A percentile compares a stretch with the other conserved stretches of the same genome.
phyloP scores from a whole-genome alignment of 331 rosid genomes.

The Quercus phellos region DNA sequence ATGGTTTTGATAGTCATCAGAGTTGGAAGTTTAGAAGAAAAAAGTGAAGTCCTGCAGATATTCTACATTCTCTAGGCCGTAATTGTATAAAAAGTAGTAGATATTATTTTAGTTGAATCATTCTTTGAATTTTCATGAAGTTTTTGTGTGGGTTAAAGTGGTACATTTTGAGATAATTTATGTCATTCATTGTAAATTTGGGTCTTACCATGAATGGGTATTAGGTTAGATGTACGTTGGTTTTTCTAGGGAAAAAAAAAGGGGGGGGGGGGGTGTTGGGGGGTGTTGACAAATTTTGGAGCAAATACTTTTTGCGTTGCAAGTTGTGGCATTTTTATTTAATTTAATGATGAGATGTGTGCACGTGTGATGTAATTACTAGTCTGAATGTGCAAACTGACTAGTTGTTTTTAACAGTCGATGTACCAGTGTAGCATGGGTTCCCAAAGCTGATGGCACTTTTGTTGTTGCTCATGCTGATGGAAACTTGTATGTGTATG shows the following conservation, averaged over 20 bases:
- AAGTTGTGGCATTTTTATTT: background rate
- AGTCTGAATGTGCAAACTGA: slow-evolving; percentile 18
- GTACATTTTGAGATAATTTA: background rate
- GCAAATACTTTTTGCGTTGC: background rate
- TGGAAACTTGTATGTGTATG: slow-evolving; percentile 86
- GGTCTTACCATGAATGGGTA: background rate
- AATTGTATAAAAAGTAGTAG: background rate
- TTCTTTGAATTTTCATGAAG: background rate
- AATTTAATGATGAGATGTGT: background rate
- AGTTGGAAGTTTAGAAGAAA: background rate
- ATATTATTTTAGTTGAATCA: background rate
- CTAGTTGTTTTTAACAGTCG: slow-evolving; percentile 62
- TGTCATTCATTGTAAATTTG: background rate
- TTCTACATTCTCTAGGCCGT: background rate
- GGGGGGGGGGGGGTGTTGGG: background rate
- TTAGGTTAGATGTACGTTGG: no score
- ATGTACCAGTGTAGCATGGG: slow-evolving; percentile 86
- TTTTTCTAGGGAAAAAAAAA: background rate
- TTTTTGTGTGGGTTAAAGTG: background rate
- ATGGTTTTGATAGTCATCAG: background rate
- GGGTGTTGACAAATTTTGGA: background rate
- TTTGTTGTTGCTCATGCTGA: slow-evolving; percentile 90
- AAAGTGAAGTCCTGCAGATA: background rate
- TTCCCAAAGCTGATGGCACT: slow-evolving; percentile 86
- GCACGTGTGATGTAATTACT: background rate